Base-by-base conservation (phyloP, 148 eudicot species). In the Vaccinium macrocarpon region DNA sequence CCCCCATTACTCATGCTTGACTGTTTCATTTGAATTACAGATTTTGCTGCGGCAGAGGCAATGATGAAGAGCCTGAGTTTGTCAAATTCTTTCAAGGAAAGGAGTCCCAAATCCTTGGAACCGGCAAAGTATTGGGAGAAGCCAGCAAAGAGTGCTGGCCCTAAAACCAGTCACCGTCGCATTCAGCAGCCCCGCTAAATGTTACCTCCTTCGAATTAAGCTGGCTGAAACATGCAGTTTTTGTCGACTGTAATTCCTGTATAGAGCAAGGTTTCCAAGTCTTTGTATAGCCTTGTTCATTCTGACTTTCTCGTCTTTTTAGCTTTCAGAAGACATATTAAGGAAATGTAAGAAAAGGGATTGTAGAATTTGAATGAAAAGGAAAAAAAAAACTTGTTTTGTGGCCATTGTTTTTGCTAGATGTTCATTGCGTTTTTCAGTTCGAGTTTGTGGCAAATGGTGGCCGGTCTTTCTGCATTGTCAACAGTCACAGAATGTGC, bases 151-250 rank as follows among this genome's bases (percentile, higher is more conserved):
- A 35, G 51, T 50, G 84, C 87, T 1, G 86, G 88, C 89, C 89
- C 90, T 12, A 91, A 84, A 57, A 32, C 35, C 87, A 90, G 90
- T 85, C 84, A 87, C 49, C 91, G 91, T 4, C 82, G 83, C 86
- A 90, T 91, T 79, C 93, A 91, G 86, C 93, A 91, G 82, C 91
- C 91, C 16, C 90, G 93, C 74, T 91, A 85, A 88, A 84, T 83
- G 86, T 19, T 38, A 53, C 84, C 81, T 75, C 27, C n/a, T 50
- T 48, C 27, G 59, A 46, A 66, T 73, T 78, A 15, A 25, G 61
- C 50, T 77, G 62, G 71, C 61, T 66, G 16, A 55, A 8, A 68
- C 27, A 13, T 48, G 81, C 46, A 53, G 52, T 51, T 23, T 52
- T 59, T 32, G 42, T 78, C 66, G 81, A 62, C 51, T 88, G 88